Conservation (phyloP, 106 monocot species). For the Triglochin maritima region DNA sequence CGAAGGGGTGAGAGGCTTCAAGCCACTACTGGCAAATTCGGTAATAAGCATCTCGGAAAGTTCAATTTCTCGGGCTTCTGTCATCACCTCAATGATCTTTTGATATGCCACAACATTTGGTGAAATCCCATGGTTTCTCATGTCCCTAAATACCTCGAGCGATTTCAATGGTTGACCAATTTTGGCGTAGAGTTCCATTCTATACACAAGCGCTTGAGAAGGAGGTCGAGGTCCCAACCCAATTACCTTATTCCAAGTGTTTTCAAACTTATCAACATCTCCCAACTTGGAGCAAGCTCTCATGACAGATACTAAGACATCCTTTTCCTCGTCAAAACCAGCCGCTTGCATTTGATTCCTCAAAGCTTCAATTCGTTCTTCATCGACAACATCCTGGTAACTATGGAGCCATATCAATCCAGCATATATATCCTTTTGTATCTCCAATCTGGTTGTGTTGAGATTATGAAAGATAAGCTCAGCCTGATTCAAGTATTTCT, state of each 20-base stretch:
- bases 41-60: constrained; percentile 44
- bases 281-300: constrained; percentile 77
- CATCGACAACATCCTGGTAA: constrained; percentile 69
- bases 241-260: constrained; percentile 50
- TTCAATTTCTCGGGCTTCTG: constrained; percentile 45
- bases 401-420: constrained; percentile 95
- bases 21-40: constrained; percentile 41
- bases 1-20: constrained; percentile 71
- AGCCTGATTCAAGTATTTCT: constrained; percentile 60
- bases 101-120: constrained; percentile 46
- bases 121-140: constrained; percentile 26
- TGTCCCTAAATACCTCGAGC: constrained; percentile 62
- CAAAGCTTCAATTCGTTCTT: constrained; percentile 43
- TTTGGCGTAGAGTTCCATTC: constrained; percentile 69
- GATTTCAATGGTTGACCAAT: constrained; percentile 57
- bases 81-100: constrained; percentile 84
- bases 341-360: constrained; percentile 52
- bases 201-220: constrained; percentile 64
- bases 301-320: constrained; percentile 66
- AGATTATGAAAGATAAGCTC: constrained; percentile 82
- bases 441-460: constrained; percentile 37
- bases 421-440: constrained; percentile 60
- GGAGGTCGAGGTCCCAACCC: constrained; percentile 35
- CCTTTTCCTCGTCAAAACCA: constrained; percentile 42
- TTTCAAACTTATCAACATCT: constrained; percentile 55